Evolutionary conservation across 2,329 filamentous ascomycete species (phyloP), one percentile per base, ranked within the genome.

Genomic region (Penicillium sp.): DNA sequence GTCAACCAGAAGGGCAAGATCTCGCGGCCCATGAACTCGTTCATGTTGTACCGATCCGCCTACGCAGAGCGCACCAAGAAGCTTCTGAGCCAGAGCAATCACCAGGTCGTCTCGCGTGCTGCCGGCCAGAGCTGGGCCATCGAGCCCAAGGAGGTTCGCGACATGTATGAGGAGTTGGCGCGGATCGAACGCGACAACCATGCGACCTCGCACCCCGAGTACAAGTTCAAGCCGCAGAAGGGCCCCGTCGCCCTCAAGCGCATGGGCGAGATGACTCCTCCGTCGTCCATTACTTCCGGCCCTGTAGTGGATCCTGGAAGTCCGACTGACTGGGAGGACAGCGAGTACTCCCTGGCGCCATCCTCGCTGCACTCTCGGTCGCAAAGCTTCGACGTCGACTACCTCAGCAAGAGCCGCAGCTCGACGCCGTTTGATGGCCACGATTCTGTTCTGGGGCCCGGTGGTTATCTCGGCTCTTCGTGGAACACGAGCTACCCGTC

Each of bases 21-120:
- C 53, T 88, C 91, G 57, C 78, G 93, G 19, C 90, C 93, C 2
- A 94, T 96, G 84, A 98, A 98, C 65, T 91, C 87, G 1, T 98
- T 97, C 71, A 95, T 98, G 85, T 74, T 98, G 35, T 98, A 98
- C 65, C 84, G 93, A 28, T 95, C 93, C 51, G 87, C 88, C 5
- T 96, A 87, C 60, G 87, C 94, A 45, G 86, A 93, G 47, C 77
- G 89, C 20, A 87, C 87, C 43, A 95, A 95, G 66, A 75, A 79
- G 36, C 87, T 83, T 74, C 87, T 86, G 54, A 73, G 80, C 10
- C 82, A 93, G 56, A 91, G 93, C 65, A 96, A 97, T 68, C 91
- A 98, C 64, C 91, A 98, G 64, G 74, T 93, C 23, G 86, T 97
- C 17, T 97, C 91, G 2, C 81, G 83, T 31, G 80, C 93, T n/a